Base-by-base conservation (phyloP, 2,329 filamentous ascomycete species). In the Fusarium xylarioides region DNA sequence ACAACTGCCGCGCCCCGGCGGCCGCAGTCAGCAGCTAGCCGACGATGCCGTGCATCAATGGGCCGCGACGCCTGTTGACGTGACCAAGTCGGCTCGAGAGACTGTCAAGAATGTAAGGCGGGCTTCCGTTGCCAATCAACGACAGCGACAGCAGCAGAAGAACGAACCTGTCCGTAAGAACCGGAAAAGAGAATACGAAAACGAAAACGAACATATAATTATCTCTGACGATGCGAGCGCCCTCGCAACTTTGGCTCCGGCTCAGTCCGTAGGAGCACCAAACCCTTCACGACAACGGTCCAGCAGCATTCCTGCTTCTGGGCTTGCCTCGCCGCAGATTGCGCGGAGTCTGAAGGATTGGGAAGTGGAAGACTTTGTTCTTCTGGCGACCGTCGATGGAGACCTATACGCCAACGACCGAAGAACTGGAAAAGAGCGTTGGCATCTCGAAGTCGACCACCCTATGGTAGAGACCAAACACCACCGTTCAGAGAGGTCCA, bases 351-450 rank as follows among this genome's bases (percentile, higher is more conserved):
- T 98, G 90, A 92, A 95, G 90, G 95, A 98, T 86, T 98, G 95
- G 95, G 94, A 98, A 93, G 95, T 98, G 86, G 95, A 98, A 93
- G 95, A 98, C 88, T 97, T 98, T 90, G 93, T 98, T 86, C 94
- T 99, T 88, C 88, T 99, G 93, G 95, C 96, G 93, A 98, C 96
- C 90, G 93, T 98, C 90, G 95, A 98, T 88, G 96, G 96, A 88
- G 93, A 94, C 82, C 90, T 98, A 79, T 93, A 97, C 85, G 95
- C 95, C 82, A 91, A 91, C 83, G 94, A 98, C 85, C 91, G 96
- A 79, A 93, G 92, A 81, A 96, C 93, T 58, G 96, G 96, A 77
- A 88, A 91, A 72, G 88, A 92, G 77, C 92, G 91, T 80, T 98
- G 96, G 96, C 92, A 93, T 79, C 88, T 97, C 70, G 91, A 94